Evolutionary conservation across 441 rosid genomes (phyloP).

Genomic region (Daphne laureola): DNA sequence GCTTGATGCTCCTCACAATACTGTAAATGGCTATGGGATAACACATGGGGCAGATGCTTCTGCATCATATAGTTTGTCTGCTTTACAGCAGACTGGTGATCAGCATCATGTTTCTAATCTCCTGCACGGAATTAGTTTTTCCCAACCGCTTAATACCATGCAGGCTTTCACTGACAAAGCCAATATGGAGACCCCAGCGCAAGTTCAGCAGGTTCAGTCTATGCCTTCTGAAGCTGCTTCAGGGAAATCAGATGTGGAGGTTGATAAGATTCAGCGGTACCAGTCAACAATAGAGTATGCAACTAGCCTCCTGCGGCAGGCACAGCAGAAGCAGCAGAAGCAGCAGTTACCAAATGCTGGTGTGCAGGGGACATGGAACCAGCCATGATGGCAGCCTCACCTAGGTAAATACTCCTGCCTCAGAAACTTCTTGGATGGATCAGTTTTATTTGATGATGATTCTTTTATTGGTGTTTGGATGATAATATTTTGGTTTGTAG

Average conservation of each 20-base stretch:
- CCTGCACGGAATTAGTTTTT: constrained; percentile 33
- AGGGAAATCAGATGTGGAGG: constrained; percentile 50
- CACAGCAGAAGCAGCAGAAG: constrained; percentile 77
- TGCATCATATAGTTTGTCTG: constrained; percentile 31
- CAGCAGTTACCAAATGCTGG: constrained; percentile 42
- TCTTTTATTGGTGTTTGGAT: constrained; percentile 6
- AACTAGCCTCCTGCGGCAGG: constrained; percentile 81
- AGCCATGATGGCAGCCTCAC: constrained; percentile 27
- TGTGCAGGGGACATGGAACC: constrained; percentile 46
- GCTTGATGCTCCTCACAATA: constrained; percentile 32
- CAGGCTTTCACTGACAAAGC: constrained; percentile 31
- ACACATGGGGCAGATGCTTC: constrained; percentile 41
- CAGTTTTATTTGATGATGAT: neutral
- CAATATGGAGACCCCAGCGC: constrained; percentile 38
- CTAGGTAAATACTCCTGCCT: constrained; percentile 34
- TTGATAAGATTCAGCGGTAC: constrained; percentile 82
- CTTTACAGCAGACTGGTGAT: constrained; percentile 37
- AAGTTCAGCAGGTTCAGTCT: constrained; percentile 46
- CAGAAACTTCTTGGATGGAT: constrained; percentile 3
- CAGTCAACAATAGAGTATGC: constrained; percentile 93
- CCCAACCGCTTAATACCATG: constrained; percentile 41
- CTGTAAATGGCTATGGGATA: constrained; percentile 37
- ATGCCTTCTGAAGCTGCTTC: constrained; percentile 41
- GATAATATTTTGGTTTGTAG: constrained; percentile 8
- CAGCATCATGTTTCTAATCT: constrained; percentile 33